These are phyloP conservation scores for Teratosphaeria epicoccoides DNA, from an alignment of 2,329 filamentous ascomycete species.

Conservation along the genomic window DNA sequence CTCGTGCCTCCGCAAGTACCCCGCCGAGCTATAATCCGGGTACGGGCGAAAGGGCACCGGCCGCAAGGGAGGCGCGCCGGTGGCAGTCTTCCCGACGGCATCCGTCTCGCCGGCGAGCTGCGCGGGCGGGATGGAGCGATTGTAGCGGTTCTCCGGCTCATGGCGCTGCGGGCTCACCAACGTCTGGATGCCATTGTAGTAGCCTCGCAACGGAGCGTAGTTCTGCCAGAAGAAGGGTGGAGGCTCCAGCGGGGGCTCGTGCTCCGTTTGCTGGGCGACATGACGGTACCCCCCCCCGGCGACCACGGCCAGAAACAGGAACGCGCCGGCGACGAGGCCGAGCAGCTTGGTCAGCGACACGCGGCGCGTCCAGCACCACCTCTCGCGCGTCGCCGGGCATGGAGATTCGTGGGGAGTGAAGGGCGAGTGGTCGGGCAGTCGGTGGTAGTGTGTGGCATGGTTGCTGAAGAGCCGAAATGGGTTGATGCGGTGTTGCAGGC, in stretches of 20 bases:
- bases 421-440: slow-evolving; percentile 24
- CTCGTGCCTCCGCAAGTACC: slow-evolving; percentile 40
- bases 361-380: slow-evolving; percentile 16
- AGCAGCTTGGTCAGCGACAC: slow-evolving; percentile 34
- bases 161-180: slow-evolving; percentile 34
- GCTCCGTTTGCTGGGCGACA: slow-evolving; percentile 6
- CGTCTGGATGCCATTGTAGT: slow-evolving; percentile 39
- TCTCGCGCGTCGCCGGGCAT: slow-evolving; percentile 27
- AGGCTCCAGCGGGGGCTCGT: slow-evolving; percentile 9
- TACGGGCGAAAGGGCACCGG: slow-evolving; percentile 37
- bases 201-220: slow-evolving; percentile 35
- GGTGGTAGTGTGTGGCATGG: slow-evolving; percentile 35
- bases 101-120: slow-evolving; percentile 11
- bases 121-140: slow-evolving; percentile 26
- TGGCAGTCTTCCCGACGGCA: slow-evolving; percentile 16
- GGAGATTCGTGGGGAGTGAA: slow-evolving; percentile 25
- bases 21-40: slow-evolving; percentile 26
- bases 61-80: slow-evolving; percentile 24
- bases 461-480: slow-evolving; percentile 36
- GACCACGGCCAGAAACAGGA: slow-evolving; percentile 33
- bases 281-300: slow-evolving; percentile 32
- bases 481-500: slow-evolving; percentile 31
- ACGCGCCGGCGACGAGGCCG: slow-evolving; percentile 28
- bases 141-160: slow-evolving; percentile 36
- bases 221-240: slow-evolving; percentile 36